Conservation (phyloP, 768 basidiomycete genomes). For the Tulasnella sp. region DNA sequence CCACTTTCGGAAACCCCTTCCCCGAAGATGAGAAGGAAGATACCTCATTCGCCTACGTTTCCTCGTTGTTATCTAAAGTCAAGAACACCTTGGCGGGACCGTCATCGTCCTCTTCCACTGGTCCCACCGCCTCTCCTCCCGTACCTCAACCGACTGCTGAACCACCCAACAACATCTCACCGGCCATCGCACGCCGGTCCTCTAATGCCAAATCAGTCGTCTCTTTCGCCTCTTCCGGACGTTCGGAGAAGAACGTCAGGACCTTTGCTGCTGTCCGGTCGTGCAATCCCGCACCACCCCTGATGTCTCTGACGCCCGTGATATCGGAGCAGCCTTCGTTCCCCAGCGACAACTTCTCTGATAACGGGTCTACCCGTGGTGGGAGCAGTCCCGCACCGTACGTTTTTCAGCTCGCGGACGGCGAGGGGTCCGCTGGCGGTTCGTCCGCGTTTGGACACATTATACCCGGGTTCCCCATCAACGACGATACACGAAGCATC, state of each 20-base stretch:
- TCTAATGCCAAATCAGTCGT: constrained; percentile 9
- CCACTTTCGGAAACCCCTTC: constrained; percentile 75
- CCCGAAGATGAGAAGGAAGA: constrained; percentile 86
- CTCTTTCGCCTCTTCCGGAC: background rate
- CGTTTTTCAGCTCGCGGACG: constrained; percentile 28
- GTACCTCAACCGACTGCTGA: background rate
- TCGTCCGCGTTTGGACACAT: constrained; percentile 44
- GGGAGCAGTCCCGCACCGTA: constrained; percentile 6
- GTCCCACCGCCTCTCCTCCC: background rate
- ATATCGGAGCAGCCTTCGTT: constrained; percentile 67
- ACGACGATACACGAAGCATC: constrained; percentile 80
- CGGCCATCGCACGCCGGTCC: background rate
- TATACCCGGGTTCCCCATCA: constrained; percentile 89
- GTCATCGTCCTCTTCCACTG: background rate
- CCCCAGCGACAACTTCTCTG: constrained; percentile 43
- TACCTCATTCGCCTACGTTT: constrained; percentile 72
- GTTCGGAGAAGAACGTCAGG: constrained; percentile 17
- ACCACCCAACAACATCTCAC: background rate
- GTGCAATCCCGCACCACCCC: constrained; percentile 48
- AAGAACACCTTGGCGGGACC: constrained; percentile 53
- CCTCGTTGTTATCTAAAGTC: constrained; percentile 67
- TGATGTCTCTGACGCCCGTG: constrained; percentile 76
- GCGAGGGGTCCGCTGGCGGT: constrained; percentile 38
- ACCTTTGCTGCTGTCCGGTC: constrained; percentile 17
- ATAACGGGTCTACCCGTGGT: constrained; percentile 9